Base-by-base conservation (phyloP, 2,329 filamentous ascomycete species). In the Phialocephala subalpina region DNA sequence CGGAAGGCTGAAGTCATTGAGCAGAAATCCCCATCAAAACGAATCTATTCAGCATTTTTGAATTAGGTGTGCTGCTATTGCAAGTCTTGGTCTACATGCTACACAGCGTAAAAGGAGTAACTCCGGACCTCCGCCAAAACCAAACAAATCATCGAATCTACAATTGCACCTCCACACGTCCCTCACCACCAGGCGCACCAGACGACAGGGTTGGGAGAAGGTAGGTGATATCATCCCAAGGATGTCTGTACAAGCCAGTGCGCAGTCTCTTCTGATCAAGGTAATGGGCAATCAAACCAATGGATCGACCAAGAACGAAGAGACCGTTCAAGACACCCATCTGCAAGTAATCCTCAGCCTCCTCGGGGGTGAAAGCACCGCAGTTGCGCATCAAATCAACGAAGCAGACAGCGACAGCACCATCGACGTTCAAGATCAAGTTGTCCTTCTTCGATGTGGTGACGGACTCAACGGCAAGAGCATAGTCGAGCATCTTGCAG, bases 361-460 rank as follows among this genome's bases (percentile, higher is more conserved):
- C 96, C 82, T 99, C 96, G 58, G 89, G 80, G 73, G 91, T 95
- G 88, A 99, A 99, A 63, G 96, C 95, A 80, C 96, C 96, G 80
- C 94, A 97, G 89, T 97, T 97, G 82, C 96, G 93, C 83, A 99
- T 86, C 70, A 99, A 86, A 78, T 99, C 96, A 72, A 99, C 94
- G 79, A 99, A 99, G 91, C 94, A 97, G 80, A 99, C 96, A 73
- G 96, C 96, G 78, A 99, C 92, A 81, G 93, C 97, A 76, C 96
- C 96, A 79, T 98, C 96, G 67, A 99, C 96, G 87, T 99, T 99
- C 77, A 99, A 90, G 76, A 99, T 99, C 74, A 99, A 89, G 87
- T 98, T 99, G 85, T 99, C 96, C 89, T 99, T 99, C 92, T 99
- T 99, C 72, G 94, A 97, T 59, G 96, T 99, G 63, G 96, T 99